Base-by-base conservation (phyloP, 768 basidiomycete genomes). In the Suillus variegatus region DNA sequence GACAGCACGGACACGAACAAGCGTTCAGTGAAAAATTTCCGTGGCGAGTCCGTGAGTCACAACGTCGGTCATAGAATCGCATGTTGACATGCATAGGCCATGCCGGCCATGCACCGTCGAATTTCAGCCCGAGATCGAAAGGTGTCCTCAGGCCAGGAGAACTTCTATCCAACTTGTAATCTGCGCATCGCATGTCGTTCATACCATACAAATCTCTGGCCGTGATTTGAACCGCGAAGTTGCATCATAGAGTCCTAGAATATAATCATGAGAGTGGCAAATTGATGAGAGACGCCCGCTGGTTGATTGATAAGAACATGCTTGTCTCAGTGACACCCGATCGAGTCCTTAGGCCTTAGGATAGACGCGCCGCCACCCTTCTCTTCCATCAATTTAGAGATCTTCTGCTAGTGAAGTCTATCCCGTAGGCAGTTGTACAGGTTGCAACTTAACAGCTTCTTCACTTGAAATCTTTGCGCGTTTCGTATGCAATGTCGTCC, bases 401-500 rank as follows among this genome's bases (percentile, higher is more conserved):
- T 38, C 14, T 22, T 16, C 14, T 40, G 16, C 38, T 16, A 40
- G 38, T 41, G n/a, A 38, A 40, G 38, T 38, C 38, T 40, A 57
- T 40, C 56, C 38, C 20, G 18, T 32, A 32, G 18, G 28, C n/a
- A 18, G 14, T 14, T 4, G 7, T 36, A 55, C 36, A 32, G 35
- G 20, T 20, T 20, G 18, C 32, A 10, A 16, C 41, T 18, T 40
- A 25, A 22, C 22, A 16, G 14, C 56, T 40, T 58, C 8, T 25
- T 25, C 32, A 40, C 51, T 38, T 22, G 36, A 22, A 22, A 38
- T 38, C n/a, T 57, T 38, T 38, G 36, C 35, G 14, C 14, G 56
- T 57, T 40, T 16, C 57, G 6, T 18, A 38, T 18, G 9, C 38
- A 38, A 49, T 76, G 75, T 63, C 71, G 14, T 66, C 67, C 60